Evolutionary conservation across 768 basidiomycete genomes (phyloP).

Genomic region (Candolleomyces aberdarensis): DNA sequence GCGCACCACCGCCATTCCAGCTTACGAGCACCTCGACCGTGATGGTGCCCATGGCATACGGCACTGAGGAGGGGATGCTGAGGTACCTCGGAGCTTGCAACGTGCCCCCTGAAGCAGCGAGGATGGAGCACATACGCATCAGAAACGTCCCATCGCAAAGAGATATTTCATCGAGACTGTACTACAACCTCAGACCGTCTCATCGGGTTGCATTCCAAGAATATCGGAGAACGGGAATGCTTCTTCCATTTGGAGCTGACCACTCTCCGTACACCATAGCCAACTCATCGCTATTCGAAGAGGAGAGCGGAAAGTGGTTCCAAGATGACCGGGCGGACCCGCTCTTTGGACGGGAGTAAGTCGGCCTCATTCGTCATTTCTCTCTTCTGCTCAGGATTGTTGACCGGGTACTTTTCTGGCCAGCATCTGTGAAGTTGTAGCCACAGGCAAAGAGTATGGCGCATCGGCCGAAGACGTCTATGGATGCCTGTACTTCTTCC

Average conservation of each 20-base stretch:
- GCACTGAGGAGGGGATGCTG: slow-evolving; percentile 20
- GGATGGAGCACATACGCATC: slow-evolving; percentile 25
- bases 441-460: slow-evolving; percentile 28
- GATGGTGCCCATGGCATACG: not conserved
- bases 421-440: slow-evolving; percentile 28
- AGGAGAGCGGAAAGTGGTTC: slow-evolving; percentile 24
- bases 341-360: slow-evolving; percentile 37
- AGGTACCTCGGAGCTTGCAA: slow-evolving; percentile 22
- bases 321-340: slow-evolving; percentile 34
- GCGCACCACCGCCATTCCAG: no score
- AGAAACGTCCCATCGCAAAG: slow-evolving; percentile 26
- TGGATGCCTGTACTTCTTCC: slow-evolving; percentile 43
- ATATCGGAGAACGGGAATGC: slow-evolving; percentile 32
- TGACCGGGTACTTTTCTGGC: not conserved
- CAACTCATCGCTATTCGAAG: slow-evolving; percentile 34
- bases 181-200: slow-evolving; percentile 28
- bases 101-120: slow-evolving; percentile 26
- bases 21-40: not conserved
- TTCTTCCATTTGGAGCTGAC: slow-evolving; percentile 40
- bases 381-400: not conserved
- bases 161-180: slow-evolving; percentile 34
- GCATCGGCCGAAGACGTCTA: slow-evolving; percentile 35
- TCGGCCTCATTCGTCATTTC: no score
- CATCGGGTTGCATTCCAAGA: slow-evolving; percentile 39
- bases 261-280: slow-evolving; percentile 32